phyloP scores from a whole-genome alignment of 2,329 filamentous ascomycete species.

The Neophaeococcomyces aloes region DNA sequence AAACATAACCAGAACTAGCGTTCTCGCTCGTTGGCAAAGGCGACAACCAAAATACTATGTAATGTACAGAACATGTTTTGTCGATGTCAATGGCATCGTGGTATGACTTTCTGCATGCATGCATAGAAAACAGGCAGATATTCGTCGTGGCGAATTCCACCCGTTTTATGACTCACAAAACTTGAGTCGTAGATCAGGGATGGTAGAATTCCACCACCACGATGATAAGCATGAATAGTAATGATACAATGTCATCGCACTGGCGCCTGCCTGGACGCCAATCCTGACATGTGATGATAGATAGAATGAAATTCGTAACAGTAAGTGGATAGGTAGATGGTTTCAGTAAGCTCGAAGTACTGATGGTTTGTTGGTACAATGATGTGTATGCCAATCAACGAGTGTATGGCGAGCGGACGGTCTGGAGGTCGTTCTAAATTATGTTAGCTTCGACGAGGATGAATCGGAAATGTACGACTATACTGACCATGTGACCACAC shows the following conservation, averaged over 20 bases:
- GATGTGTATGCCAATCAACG: constrained; percentile 5
- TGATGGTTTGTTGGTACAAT: constrained; percentile 9
- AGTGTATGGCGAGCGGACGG: constrained; percentile 20
- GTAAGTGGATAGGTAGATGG: neutral
- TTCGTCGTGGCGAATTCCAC: too few species aligned
- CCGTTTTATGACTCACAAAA: too few species aligned
- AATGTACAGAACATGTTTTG: too few species aligned
- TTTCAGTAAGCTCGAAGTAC: constrained; percentile 3
- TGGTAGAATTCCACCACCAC: neutral
- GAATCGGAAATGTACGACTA: neutral
- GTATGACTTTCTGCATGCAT: too few species aligned
- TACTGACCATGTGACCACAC: constrained; percentile 73
- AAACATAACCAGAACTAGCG: too few species aligned
- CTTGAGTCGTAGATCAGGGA: too few species aligned
- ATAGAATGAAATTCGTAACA: constrained; percentile 6
- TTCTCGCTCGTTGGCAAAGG: too few species aligned
- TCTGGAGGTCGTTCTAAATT: constrained; percentile 30
- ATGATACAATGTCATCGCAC: constrained; percentile 3
- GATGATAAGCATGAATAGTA: neutral
- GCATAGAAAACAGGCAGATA: too few species aligned
- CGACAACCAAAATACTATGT: too few species aligned
- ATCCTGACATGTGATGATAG: constrained; percentile 2
- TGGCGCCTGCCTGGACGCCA: constrained; percentile 4
- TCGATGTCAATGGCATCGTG: too few species aligned
- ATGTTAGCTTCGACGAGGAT: constrained; percentile 38